Evolutionary conservation across 2,329 filamentous ascomycete species (phyloP), one percentile per base, ranked within the genome.

Genomic region (Cladophialophora bantiana): DNA sequence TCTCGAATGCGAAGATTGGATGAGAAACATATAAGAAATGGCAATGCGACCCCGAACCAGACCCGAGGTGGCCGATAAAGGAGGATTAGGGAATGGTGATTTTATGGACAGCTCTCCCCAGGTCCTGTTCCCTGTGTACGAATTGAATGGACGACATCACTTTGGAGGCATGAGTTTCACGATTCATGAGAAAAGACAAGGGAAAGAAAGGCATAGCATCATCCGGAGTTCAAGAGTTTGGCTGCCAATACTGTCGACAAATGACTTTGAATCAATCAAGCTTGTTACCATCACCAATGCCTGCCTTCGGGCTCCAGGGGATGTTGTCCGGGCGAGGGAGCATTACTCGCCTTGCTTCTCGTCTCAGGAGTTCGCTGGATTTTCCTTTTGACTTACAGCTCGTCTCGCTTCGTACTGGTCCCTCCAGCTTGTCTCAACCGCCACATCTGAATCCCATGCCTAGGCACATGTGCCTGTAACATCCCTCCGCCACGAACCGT

Each of bases 1-100:
- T 90, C 73, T 87, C 84, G 15, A 86, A 88, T 70, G 88, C 85
- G 18, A 87, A 89, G 80, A 87, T 89, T 65, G 83, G 82, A 60
- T 83, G 73, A 78, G 50, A 32, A 35, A 42, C n/a, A 3, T n/a
- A n/a, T 34, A 13, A 18, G 12, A 15, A 34, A 18, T 2, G 15
- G 31, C 13, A 18, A 13, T 31, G 13, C 13, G 31, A 36, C n/a
- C 40, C 40, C 9, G 31, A 31, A 31, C 15, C 18, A 6, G 34
- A 45, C 10, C 10, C 20, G 12, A 18, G 7, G 42, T 35, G 36
- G 13, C 13, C 31, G 36, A 58, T 18, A 38, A 40, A 9, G 12
- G 26, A 31, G 13, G 20, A 32, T 18, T 48, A 26, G 3, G 40
- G 40, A 36, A 36, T 5, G 40, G 18, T 20, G 40, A 18, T n/a